Base-by-base conservation (phyloP, 176 grass and related monocot genomes). In the Elaeis guineensis region DNA sequence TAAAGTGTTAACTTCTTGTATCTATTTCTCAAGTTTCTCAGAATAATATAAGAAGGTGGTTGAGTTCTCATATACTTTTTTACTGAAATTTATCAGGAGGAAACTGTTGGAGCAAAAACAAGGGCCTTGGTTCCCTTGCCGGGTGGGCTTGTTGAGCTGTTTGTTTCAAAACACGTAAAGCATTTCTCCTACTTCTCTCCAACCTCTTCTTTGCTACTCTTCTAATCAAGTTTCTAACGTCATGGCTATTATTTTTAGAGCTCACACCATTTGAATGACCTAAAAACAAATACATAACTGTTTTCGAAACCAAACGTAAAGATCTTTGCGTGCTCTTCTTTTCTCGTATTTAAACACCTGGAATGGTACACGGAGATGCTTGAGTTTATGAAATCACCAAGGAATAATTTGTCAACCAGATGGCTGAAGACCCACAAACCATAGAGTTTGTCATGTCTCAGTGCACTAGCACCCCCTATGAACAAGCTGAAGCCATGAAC, bases 71-170 rank as follows among this genome's bases (percentile, higher is more conserved):
- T 44, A 3, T 44, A 12, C 35, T 12, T 44, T 44, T 44, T 44
- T 44, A 44, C 14, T 44, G 35, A 2, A 14, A 14, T 19, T 54
- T 67, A 23, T 51, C 11, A 70, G 72, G 58, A 89, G 85, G 78
- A 80, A 19, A 59, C 20, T 6, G 66, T 11, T 5, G 57, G 60
- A 7, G 51, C 63, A 24, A 95, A 70, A 65, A 83, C 82, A 44
- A 86, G 75, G 49, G 67, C 85, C 57, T 71, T 89, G 28, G 85
- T 85, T 54, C 85, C 85, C 4, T 64, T 95, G 58, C 77, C 85
- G 65, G 89, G 85, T 65, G 89, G 85, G 63, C 73, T 89, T 59
- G 82, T 95, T 61, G 90, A 90, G 74, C 77, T 95, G 61, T 73
- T 79, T 63, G 79, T 80, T 4, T 76, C 77, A 1, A 81, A 85